Evolutionary conservation across 345 rosid species (phyloP).

Genomic region (Litchi chinensis): DNA sequence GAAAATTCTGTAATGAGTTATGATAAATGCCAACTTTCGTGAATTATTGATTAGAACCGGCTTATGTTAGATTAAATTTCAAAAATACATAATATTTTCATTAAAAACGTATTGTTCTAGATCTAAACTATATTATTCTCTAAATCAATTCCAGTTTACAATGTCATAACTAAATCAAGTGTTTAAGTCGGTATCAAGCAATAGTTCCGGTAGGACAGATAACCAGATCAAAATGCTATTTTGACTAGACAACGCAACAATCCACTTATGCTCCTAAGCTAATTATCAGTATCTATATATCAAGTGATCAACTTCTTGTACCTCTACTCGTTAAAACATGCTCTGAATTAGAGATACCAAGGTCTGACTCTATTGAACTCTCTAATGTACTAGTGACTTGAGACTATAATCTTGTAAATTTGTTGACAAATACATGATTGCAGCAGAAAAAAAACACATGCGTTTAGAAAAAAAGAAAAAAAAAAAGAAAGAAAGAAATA

Average conservation of each 20-base stretch:
- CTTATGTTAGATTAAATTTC: not conserved
- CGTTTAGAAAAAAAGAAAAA: too few relatives aligned
- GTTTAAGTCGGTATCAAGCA: not conserved
- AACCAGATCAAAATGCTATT: not conserved
- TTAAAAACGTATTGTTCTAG: not conserved
- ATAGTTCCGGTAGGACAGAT: not conserved
- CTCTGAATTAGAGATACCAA: conserved; percentile 4
- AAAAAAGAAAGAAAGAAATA: too few relatives aligned
- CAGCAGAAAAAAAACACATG: too few relatives aligned
- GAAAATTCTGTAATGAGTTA: not conserved
- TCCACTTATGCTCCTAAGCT: not conserved
- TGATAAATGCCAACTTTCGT: not conserved
- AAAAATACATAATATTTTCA: not conserved
- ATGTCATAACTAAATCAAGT: not conserved
- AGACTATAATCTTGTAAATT: not conserved
- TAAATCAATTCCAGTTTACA: not conserved
- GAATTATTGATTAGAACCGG: not conserved
- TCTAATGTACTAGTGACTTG: not conserved
- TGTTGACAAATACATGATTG: not conserved
- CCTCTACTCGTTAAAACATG: not conserved
- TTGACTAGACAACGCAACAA: not conserved
- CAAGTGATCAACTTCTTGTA: not conserved
- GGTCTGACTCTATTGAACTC: not conserved
- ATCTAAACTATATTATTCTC: not conserved
- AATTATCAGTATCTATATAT: not conserved